A percentile compares a stretch with the other conserved stretches of the same genome.
Conservation (phyloP, 140 eudicot genomes). For the Senecio squalidus region DNA sequence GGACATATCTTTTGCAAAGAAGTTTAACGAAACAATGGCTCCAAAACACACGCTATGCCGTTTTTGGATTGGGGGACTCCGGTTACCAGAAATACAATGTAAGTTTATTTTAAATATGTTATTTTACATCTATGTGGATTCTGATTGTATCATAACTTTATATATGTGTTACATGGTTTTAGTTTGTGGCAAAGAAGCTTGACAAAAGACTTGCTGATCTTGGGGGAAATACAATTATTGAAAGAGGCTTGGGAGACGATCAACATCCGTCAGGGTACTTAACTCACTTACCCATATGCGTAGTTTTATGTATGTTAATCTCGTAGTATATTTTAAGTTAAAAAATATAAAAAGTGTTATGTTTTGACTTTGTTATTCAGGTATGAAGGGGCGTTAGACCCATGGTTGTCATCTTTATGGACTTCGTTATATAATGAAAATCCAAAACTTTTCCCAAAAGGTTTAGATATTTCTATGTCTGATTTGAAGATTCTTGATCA, state of each 20-base stretch:
- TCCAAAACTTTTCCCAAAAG: constrained; percentile 59
- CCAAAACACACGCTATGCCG: constrained; percentile 61
- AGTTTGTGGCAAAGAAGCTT: constrained; percentile 97
- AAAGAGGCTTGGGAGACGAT: constrained; percentile 96
- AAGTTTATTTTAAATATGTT: constrained; percentile 7
- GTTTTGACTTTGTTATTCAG: constrained; percentile 29
- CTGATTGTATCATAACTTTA: background rate
- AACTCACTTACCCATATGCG: constrained; percentile 4
- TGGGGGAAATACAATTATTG: constrained; percentile 64
- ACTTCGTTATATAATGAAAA: constrained; percentile 39
- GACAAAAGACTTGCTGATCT: constrained; percentile 88
- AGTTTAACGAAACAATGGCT: constrained; percentile 62
- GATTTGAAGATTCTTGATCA: constrained; percentile 47
- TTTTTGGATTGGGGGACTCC: constrained; percentile 98
- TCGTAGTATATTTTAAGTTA: background rate
- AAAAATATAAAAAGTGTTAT: background rate
- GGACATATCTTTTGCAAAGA: constrained; percentile 84
- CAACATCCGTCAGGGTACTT: constrained; percentile 96
- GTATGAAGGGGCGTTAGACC: constrained; percentile 90
- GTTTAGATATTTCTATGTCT: constrained; percentile 37
- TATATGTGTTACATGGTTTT: constrained; percentile 18
- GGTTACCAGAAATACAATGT: constrained; percentile 94
- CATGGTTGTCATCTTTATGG: constrained; percentile 92
- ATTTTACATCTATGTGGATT: background rate
- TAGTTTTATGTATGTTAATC: background rate